Evolutionary conservation across 176 grass and related monocot genomes (phyloP), one percentile per base, ranked within the genome.

Genomic region (Musa beccarii): DNA sequence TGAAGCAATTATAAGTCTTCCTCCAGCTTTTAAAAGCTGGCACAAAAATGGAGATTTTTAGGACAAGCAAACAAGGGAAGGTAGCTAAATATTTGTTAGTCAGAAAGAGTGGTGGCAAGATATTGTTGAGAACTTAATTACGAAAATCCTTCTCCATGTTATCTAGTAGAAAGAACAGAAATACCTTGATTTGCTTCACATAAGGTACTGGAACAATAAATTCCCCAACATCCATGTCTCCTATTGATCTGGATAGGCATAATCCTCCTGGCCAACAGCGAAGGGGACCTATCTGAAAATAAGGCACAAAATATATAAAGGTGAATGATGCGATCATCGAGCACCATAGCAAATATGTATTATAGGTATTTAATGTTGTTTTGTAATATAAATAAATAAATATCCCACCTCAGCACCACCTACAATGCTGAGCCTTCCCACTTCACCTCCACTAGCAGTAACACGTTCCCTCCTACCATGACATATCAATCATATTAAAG

Each of bases 171-270:
- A 24, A 52, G 54, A 73, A 52, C 9, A 13, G 49, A 10, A 23
- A 68, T 66, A 96, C 93, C 93, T 96, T 96, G 29, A 96, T 90
- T 92, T 96, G 93, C 83, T 96, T 96, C 52, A 96, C 93, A 81
- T 90, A 90, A 54, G 93, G 93, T 76, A 96, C 87, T 25, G 93
- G 93, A 65, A 92, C 93, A 19, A 96, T 96, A 77, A 96, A 96
- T 81, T 96, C 93, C 1, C 93, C 93, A 65, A 92, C 93, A 79
- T 96, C 93, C 53, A 96, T 90, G 73, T 96, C 93, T n/a, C 93
- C 93, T 71, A 96, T 96, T 8, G 93, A 96, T 87, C 93, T 88
- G 54, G 93, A 96, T 59, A 96, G 75, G 75, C 93, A 92, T 71
- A 96, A 70, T 72, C 93, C 93, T 54, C 93, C 93, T 53, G 93